phyloP scores from a whole-genome alignment of 495 filamentous ascomycete species.

The Podospora conica region DNA sequence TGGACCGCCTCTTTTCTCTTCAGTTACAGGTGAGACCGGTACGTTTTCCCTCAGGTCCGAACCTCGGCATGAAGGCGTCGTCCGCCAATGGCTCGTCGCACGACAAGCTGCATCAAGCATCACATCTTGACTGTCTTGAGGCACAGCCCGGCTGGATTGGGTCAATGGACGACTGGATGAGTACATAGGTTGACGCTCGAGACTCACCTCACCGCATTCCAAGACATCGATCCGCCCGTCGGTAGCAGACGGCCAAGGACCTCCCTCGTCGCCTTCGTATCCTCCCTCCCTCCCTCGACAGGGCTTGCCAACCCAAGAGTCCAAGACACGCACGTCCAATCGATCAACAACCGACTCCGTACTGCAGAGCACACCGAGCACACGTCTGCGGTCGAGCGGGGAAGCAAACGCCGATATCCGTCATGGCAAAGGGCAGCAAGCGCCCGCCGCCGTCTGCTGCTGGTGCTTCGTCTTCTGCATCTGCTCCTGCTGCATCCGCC shows the following conservation, averaged over 20 bases:
- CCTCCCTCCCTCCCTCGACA: too few relatives aligned
- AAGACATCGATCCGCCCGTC: background rate
- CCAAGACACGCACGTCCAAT: background rate
- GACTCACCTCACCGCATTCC: background rate
- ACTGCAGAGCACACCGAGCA: too few relatives aligned
- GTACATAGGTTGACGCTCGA: background rate
- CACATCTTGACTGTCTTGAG: background rate
- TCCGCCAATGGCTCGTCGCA: background rate
- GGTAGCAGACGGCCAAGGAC: background rate
- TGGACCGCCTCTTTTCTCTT: too few relatives aligned
- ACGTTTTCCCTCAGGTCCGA: background rate
- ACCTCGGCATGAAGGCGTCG: background rate
- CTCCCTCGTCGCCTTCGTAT: background rate
- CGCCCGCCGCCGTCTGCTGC: background rate
- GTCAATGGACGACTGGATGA: background rate
- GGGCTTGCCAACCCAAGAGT: background rate
- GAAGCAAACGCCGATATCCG: background rate
- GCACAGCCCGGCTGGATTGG: background rate
- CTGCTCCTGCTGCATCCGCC: conserved; percentile 4
- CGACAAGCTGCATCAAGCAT: background rate
- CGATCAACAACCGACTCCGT: background rate
- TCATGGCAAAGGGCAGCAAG: background rate
- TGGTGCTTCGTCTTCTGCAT: background rate
- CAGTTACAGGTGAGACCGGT: background rate
- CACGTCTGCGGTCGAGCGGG: background rate